Evolutionary conservation across 352 stramenopile genomes (phyloP).

Genomic region (Globisporangium canariense): DNA sequence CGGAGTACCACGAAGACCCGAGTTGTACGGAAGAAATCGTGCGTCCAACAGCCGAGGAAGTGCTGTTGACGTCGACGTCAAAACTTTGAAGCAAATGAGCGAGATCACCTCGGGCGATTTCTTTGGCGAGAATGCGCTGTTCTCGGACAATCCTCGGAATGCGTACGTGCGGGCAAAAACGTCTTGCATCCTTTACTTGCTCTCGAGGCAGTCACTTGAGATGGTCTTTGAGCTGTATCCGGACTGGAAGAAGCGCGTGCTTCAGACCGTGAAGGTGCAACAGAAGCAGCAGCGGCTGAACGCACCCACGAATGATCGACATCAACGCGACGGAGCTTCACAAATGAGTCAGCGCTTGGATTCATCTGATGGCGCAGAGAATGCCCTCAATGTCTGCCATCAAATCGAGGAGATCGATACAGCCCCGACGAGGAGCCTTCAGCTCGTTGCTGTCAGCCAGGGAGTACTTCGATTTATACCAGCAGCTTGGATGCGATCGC

Average conservation of each 20-base stretch:
- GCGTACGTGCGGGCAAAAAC: constrained; percentile 36
- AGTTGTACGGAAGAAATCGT: neutral
- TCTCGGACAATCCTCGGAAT: constrained; percentile 34
- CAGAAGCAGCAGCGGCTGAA: constrained; percentile 37
- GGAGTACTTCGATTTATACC: constrained; percentile 5
- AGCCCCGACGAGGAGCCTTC: neutral
- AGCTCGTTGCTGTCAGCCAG: constrained; percentile 2
- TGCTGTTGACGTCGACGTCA: constrained; percentile 4
- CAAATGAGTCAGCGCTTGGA: constrained; percentile 1
- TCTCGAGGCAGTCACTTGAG: constrained; percentile 42
- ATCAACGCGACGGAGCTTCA: neutral
- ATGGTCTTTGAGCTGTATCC: constrained; percentile 49
- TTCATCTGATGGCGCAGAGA: neutral
- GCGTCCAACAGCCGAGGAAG: neutral
- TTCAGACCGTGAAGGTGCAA: constrained; percentile 41
- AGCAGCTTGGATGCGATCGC: constrained; percentile 2
- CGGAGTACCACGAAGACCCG: neutral
- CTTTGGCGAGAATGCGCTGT: constrained; percentile 43
- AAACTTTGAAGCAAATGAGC: constrained; percentile 28
- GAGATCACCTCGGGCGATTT: constrained; percentile 33
- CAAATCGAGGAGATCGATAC: constrained; percentile 5
- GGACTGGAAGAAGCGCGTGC: constrained; percentile 46
- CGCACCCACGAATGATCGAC: constrained; percentile 10
- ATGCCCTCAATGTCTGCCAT: neutral
- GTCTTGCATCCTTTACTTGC: constrained; percentile 43